These are phyloP conservation scores for Silybum marianum DNA, from an alignment of 129 eudicot species.

Conservation along the genomic window DNA sequence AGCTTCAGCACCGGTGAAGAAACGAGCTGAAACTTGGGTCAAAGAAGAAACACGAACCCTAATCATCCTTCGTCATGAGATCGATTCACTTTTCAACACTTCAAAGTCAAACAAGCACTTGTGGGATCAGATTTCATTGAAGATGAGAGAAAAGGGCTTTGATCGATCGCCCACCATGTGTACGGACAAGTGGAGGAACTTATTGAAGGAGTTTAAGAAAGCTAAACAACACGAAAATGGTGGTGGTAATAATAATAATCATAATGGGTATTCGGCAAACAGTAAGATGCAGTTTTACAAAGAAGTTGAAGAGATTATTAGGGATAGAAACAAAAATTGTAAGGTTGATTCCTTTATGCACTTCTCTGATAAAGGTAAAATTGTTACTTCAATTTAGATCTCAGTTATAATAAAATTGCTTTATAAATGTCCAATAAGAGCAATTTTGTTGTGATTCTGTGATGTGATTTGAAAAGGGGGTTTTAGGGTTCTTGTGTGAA, in stretches of 20 bases:
- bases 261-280: slow-evolving; percentile 42
- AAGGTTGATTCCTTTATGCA: slow-evolving; percentile 83
- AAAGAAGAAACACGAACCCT: slow-evolving; percentile 82
- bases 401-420: neutral
- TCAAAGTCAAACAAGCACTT: slow-evolving; percentile 86
- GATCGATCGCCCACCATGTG: slow-evolving; percentile 98
- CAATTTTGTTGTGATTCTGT: neutral
- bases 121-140: slow-evolving; percentile 84
- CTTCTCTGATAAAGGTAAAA: slow-evolving; percentile 84
- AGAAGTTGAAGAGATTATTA: slow-evolving; percentile 86
- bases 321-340: slow-evolving; percentile 57
- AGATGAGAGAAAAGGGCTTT: slow-evolving; percentile 88
- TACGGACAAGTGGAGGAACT: slow-evolving; percentile 96
- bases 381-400: slow-evolving; percentile 2
- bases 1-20: slow-evolving; percentile 25
- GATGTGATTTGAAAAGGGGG: neutral
- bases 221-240: slow-evolving; percentile 56
- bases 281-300: slow-evolving; percentile 78
- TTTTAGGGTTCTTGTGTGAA: neutral
- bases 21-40: slow-evolving; percentile 94
- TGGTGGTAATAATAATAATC: neutral
- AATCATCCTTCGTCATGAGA: slow-evolving; percentile 66
- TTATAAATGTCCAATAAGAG: neutral
- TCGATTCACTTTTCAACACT: slow-evolving; percentile 79
- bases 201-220: slow-evolving; percentile 90